A percentile compares a stretch with the other conserved stretches of the same genome.
Conservation (phyloP, 495 filamentous ascomycete genomes). For the Penicillium coprophilum region DNA sequence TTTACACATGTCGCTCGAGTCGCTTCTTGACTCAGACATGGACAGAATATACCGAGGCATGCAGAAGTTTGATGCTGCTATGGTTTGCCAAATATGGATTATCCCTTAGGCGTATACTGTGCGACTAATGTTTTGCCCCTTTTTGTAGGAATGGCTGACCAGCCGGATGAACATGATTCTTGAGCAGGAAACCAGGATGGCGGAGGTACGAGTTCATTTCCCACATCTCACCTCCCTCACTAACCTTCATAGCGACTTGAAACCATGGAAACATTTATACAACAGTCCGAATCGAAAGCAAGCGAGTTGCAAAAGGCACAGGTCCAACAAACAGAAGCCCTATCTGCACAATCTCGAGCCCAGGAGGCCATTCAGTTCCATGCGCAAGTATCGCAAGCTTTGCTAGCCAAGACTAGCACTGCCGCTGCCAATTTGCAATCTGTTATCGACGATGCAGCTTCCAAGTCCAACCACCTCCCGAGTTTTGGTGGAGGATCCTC, state of each 20-base stretch:
- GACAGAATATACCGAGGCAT: conserved; percentile 31
- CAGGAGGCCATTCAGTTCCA: conserved; percentile 37
- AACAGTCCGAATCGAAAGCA: conserved; percentile 36
- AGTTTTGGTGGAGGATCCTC: conserved; percentile 26
- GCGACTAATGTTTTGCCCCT: not conserved
- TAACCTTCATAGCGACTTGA: conserved; percentile 39
- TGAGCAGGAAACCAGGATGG: conserved; percentile 34
- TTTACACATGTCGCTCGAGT: conserved; percentile 28
- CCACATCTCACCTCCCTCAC: not conserved
- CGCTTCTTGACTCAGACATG: conserved; percentile 30
- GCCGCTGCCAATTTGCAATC: conserved; percentile 43
- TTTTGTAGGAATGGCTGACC: conserved; percentile 30
- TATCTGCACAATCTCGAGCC: conserved; percentile 32
- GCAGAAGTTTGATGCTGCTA: conserved; percentile 29
- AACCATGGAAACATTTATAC: conserved; percentile 36
- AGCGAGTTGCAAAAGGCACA: conserved; percentile 40
- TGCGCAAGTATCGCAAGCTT: conserved; percentile 36
- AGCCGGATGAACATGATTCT: conserved; percentile 30
- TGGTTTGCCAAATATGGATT: conserved; percentile 23
- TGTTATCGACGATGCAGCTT: conserved; percentile 40
- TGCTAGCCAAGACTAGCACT: conserved; percentile 39
- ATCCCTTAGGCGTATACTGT: too few relatives aligned
- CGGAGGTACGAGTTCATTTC: conserved; percentile 30
- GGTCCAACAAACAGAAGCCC: conserved; percentile 35
- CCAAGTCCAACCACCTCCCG: conserved; percentile 34